These are phyloP conservation scores for Pseudogymnoascus sp. DNA, from an alignment of 2,329 filamentous ascomycete genomes.

Conservation along the genomic window DNA sequence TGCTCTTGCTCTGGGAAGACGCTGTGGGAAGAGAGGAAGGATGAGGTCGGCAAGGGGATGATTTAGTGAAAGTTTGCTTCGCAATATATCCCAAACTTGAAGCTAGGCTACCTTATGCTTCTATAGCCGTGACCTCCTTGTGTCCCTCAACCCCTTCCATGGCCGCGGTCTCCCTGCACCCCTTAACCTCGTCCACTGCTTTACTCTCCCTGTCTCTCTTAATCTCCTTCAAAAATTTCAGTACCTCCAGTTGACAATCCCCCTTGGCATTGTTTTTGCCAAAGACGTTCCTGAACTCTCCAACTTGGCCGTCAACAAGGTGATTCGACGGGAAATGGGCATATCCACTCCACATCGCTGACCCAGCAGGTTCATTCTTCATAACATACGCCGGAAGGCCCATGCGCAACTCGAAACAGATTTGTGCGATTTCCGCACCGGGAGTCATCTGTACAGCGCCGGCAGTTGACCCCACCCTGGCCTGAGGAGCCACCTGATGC, in stretches of 20 bases:
- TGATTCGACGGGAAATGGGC: constrained; percentile 24
- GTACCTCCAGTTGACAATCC: constrained; percentile 33
- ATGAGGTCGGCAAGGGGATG: constrained; percentile 87
- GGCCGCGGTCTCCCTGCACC: background rate
- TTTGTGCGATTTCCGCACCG: constrained; percentile 6
- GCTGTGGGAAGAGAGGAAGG: constrained; percentile 91
- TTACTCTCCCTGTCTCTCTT: constrained; percentile 14
- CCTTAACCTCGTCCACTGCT: constrained; percentile 10
- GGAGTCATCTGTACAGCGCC: background rate
- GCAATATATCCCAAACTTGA: background rate
- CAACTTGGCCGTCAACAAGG: constrained; percentile 10
- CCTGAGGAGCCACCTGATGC: background rate
- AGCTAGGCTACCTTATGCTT: background rate
- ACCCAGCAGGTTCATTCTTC: constrained; percentile 10
- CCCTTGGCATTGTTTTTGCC: constrained; percentile 41
- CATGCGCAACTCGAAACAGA: constrained; percentile 23
- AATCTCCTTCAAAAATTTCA: constrained; percentile 30
- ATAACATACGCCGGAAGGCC: constrained; percentile 21
- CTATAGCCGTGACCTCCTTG: background rate
- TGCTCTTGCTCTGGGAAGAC: constrained; percentile 98
- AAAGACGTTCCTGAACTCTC: constrained; percentile 31
- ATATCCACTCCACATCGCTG: constrained; percentile 20
- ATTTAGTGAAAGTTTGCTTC: constrained; percentile 44
- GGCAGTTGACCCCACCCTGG: background rate
- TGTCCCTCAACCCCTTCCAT: background rate